These are phyloP conservation scores for Metschnikowia santaceciliae DNA, from an alignment of 805 yeast genomes.

Conservation along the genomic window DNA sequence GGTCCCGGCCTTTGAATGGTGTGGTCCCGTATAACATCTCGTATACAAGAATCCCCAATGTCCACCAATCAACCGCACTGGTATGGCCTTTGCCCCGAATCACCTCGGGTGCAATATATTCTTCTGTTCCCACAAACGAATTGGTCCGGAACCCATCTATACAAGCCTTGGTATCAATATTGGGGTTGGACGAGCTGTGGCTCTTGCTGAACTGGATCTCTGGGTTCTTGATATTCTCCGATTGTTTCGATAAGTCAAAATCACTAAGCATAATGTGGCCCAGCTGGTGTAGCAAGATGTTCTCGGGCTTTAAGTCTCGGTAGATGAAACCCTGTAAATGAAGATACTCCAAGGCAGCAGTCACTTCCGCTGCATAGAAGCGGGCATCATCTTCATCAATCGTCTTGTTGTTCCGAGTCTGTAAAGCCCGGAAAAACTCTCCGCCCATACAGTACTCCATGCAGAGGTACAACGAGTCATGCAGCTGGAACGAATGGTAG, in stretches of 20 bases:
- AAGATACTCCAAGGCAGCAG: conserved; percentile 92
- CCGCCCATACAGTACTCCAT: conserved; percentile 99
- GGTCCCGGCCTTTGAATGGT: conserved; percentile 88
- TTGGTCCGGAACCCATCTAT: conserved; percentile 95
- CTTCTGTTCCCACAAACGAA: conserved; percentile 98
- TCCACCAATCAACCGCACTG: conserved; percentile 99
- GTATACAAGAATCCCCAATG: conserved; percentile 84
- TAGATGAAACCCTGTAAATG: conserved; percentile 97
- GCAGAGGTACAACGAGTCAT: conserved; percentile 84
- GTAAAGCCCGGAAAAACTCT: conserved; percentile 93
- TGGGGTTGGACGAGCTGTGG: conserved; percentile 46
- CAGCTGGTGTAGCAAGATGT: conserved; percentile 87
- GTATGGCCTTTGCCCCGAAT: conserved; percentile 97
- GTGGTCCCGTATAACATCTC: conserved; percentile 97
- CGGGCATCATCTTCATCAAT: conserved; percentile 84
- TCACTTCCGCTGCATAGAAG: conserved; percentile 94
- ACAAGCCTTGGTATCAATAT: conserved; percentile 89
- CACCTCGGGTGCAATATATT: conserved; percentile 97
- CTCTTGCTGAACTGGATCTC: conserved; percentile 46
- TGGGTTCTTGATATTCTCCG: conserved; percentile 73
- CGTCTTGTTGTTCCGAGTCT: conserved; percentile 82
- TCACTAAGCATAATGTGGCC: conserved; percentile 98
- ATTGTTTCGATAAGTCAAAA: conserved; percentile 90
- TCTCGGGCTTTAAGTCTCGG: conserved; percentile 95
- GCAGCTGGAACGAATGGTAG: conserved; percentile 93